Conservation (phyloP, 139 green algal species). For the Yamagishiella unicocca region DNA sequence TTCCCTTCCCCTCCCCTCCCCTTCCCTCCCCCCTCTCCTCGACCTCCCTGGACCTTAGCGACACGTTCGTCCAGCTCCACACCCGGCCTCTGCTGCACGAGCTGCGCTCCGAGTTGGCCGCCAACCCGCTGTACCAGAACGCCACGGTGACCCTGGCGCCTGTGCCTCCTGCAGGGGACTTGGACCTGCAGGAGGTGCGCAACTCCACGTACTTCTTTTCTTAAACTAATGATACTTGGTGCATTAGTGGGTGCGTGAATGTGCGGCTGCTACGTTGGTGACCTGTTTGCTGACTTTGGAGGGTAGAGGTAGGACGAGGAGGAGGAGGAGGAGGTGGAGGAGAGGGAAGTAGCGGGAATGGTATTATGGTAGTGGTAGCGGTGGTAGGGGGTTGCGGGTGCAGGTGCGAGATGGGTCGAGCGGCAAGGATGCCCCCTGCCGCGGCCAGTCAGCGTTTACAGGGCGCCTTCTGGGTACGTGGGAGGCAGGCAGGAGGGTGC, state of each 20-base stretch:
- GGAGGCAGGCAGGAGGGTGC: no score
- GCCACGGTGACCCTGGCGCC: slow-evolving; percentile 72
- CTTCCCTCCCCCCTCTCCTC: neutral
- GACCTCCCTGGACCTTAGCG: neutral
- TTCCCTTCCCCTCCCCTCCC: neutral
- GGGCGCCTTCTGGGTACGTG: no score
- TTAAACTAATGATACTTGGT: slow-evolving; percentile 36
- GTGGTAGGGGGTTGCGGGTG: no score
- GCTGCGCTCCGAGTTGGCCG: slow-evolving; percentile 72
- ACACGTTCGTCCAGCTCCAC: slow-evolving; percentile 93
- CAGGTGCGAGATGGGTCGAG: no score
- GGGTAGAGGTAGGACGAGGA: no score
- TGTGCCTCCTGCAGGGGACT: slow-evolving; percentile 73
- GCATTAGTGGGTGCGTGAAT: neutral
- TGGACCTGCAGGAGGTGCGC: slow-evolving; percentile 81
- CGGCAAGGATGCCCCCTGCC: no score
- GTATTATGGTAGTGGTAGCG: no score
- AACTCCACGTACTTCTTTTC: slow-evolving; percentile 93
- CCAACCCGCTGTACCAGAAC: slow-evolving; percentile 50
- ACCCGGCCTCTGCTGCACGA: slow-evolving; percentile 85
- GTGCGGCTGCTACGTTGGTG: no score
- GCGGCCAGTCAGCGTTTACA: no score
- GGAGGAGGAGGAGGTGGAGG: no score
- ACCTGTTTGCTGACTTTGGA: no score
- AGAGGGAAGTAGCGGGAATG: no score